These are phyloP conservation scores for Primulina eburnea DNA, from an alignment of 257 asterid genomes.

Conservation along the genomic window DNA sequence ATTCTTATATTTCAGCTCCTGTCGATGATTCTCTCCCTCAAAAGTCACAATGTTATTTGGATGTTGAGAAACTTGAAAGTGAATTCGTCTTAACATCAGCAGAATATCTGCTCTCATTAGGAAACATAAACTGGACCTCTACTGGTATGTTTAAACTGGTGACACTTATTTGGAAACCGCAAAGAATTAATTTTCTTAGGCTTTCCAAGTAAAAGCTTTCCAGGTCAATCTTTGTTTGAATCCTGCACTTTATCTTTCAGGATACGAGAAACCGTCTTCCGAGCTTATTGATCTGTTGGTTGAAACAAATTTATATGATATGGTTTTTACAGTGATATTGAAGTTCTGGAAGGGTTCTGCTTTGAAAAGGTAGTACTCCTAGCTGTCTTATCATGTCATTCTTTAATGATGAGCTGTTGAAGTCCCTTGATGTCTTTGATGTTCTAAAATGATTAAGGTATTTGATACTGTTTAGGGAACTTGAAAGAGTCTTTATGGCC, in stretches of 20 bases:
- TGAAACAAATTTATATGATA: slow-evolving; percentile 77
- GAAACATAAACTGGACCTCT: slow-evolving; percentile 61
- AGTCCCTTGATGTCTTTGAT: slow-evolving; percentile 17
- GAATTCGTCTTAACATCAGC: slow-evolving; percentile 79
- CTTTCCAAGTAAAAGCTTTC: slow-evolving; percentile 7
- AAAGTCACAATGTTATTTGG: slow-evolving; percentile 53
- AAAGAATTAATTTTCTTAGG: background rate
- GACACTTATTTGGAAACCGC: slow-evolving; percentile 11
- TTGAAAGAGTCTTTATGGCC: slow-evolving; percentile 73
- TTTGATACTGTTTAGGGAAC: slow-evolving; percentile 56
- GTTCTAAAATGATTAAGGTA: slow-evolving; percentile 17
- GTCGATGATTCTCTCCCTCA: slow-evolving; percentile 50
- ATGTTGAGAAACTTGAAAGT: slow-evolving; percentile 79
- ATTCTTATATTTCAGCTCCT: slow-evolving; percentile 46
- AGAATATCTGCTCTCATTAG: slow-evolving; percentile 65
- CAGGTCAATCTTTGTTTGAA: slow-evolving; percentile 14
- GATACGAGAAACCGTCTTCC: slow-evolving; percentile 55
- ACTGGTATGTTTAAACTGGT: slow-evolving; percentile 44
- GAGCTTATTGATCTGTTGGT: slow-evolving; percentile 82
- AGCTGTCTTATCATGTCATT: slow-evolving; percentile 17
- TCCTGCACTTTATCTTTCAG: slow-evolving; percentile 39
- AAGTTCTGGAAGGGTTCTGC: slow-evolving; percentile 89
- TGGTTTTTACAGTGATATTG: slow-evolving; percentile 83
- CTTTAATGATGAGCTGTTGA: slow-evolving; percentile 24
- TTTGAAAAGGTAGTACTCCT: slow-evolving; percentile 57